Percentiles rank a stretch among this genome's conserved stretches.
Conservation (phyloP, 2,329 filamentous ascomycete genomes). For the Alternaria longipes region DNA sequence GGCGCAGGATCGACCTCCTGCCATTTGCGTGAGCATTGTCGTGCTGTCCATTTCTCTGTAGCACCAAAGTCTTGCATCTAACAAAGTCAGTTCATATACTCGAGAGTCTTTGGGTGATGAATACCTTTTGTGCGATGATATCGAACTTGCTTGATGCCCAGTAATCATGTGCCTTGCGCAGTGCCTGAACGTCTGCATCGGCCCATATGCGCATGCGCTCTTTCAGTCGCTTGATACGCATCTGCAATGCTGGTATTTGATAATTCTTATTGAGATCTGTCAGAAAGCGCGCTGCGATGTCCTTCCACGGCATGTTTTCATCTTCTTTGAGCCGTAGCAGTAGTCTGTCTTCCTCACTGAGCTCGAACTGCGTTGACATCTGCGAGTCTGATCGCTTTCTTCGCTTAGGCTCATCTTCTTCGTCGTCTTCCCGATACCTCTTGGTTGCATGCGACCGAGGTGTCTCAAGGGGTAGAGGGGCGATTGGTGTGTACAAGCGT, state of each 20-base stretch:
- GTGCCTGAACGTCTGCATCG: conserved; percentile 60
- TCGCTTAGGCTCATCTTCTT: conserved; percentile 49
- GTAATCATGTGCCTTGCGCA: conserved; percentile 61
- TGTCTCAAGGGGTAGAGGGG: conserved; percentile 52
- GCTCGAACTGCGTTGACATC: conserved; percentile 48
- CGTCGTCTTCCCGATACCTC: conserved; percentile 52
- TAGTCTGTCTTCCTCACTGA: conserved; percentile 61
- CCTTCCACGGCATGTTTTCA: conserved; percentile 64
- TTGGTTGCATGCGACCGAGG: conserved; percentile 47
- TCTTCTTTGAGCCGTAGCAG: conserved; percentile 63
- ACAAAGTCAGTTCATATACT: conserved; percentile 15
- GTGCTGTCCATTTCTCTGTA: conserved; percentile 61
- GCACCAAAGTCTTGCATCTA: conserved; percentile 63
- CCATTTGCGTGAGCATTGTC: conserved; percentile 62
- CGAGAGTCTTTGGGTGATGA: background rate
- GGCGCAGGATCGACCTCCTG: conserved; percentile 54
- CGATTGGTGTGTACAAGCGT: conserved; percentile 55
- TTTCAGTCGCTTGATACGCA: conserved; percentile 62
- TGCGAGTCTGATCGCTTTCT: conserved; percentile 54
- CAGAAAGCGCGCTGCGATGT: conserved; percentile 61
- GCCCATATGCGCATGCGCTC: conserved; percentile 63
- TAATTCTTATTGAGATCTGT: conserved; percentile 59
- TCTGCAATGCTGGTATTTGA: conserved; percentile 63
- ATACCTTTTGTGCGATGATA: conserved; percentile 62
- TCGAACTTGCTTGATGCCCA: conserved; percentile 64